Percentiles rank a stretch among this genome's conserved stretches.
These are phyloP conservation scores for Astragalus membranaceus DNA, from an alignment of 306 rosid species.

Conservation along the genomic window DNA sequence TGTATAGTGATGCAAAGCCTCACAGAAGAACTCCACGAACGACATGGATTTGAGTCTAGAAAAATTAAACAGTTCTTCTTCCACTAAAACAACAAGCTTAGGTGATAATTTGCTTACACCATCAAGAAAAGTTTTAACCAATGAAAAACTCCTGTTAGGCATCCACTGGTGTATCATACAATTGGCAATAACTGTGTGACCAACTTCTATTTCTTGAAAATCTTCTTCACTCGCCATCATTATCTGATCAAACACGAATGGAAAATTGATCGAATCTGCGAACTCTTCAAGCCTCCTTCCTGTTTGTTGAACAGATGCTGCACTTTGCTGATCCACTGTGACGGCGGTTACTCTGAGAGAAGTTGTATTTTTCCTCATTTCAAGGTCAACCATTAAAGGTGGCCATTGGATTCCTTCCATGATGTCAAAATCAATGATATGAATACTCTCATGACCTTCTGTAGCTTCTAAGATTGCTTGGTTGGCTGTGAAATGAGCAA, in stretches of 20 bases:
- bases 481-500: constrained; percentile 67
- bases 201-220: constrained; percentile 30
- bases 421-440: constrained; percentile 62
- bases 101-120: constrained; percentile 45
- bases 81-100: constrained; percentile 46
- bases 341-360: constrained; percentile 51
- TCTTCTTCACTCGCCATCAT: constrained; percentile 32
- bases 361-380: constrained; percentile 29
- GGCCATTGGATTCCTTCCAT: constrained; percentile 81
- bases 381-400: constrained; percentile 57
- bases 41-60: constrained; percentile 43
- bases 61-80: constrained; percentile 55
- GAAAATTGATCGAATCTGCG: constrained; percentile 45
- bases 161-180: constrained; percentile 53
- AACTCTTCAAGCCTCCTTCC: constrained; percentile 58
- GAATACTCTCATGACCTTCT: constrained; percentile 33
- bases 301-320: constrained; percentile 32
- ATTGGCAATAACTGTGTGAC: constrained; percentile 33
- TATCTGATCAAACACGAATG: constrained; percentile 39
- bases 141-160: constrained; percentile 36
- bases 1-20: constrained; percentile 62
- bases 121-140: constrained; percentile 32
- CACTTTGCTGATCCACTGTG: constrained; percentile 25
- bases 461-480: constrained; percentile 69
- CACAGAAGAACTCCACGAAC: constrained; percentile 65